Base-by-base conservation (phyloP, 2,329 filamentous ascomycete species). In the Trichoderma simmonsii region DNA sequence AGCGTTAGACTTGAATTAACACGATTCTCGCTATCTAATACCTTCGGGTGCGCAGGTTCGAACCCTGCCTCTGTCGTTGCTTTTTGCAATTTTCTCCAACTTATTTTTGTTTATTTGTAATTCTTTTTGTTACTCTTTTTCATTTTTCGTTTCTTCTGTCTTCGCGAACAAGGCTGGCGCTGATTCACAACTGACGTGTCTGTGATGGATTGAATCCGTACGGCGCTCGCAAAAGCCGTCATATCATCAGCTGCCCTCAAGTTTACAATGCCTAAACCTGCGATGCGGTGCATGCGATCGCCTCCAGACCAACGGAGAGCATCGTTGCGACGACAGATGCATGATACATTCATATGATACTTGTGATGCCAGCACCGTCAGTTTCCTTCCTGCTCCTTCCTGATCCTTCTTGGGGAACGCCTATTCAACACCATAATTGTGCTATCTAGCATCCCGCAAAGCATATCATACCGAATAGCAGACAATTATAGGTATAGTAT, bases 1-100 rank as follows among this genome's bases (percentile, higher is more conserved):
- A 71, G 68, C 68, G 68, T 71, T 71, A 64, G 68, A 71, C 68
- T 71, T 71, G 68, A 71, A 71, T 71, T 36, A 39, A 43, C 24
- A 11, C 48, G 68, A 71, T 71, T 71, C 68, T 64, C 60, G 68
- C 68, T 71, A 71, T 71, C 68, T 64, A 71, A 71, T 71, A 71
- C 68, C 68, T 71, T 71, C 68, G 68, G 68, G 68, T 71, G 68
- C 68, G 68, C 68, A 71, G 68, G 68, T 71, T 71, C 68, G 68
- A 71, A 71, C 68, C 68, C 68, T 71, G 68, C 61, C 68, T 71
- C 68, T 71, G 68, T 71, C 68, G 68, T 48, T 43, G 4, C 28
- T 71, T 71, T 71, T 71, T 71, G 36, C 14, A 11, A 2, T 39
- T 54, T 65, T 43, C 11, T 18, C 21, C n/a, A 6, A 0, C 1